Evolutionary conservation across 768 basidiomycete genomes (phyloP), one percentile per base, ranked within the genome.

Genomic region (Leccinum rimulosum): DNA sequence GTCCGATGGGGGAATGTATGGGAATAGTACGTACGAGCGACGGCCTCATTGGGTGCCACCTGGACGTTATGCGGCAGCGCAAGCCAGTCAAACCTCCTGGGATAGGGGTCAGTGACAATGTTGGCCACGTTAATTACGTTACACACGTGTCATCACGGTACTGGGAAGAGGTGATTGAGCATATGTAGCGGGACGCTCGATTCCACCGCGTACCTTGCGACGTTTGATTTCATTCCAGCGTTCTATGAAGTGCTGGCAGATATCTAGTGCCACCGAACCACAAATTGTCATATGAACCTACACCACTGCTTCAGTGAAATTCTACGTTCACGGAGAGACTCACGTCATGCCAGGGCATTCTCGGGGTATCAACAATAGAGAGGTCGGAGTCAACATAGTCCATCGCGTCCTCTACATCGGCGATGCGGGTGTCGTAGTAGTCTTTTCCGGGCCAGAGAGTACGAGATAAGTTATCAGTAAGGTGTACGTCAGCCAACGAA

Each of bases 261-360:
- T 83, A 68, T 99, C 97, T 57, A 98, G 79, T 5, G 97, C 95
- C 15, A 82, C 86, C 2, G 91, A 83, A 7, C 89, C 97, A 14
- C 80, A 76, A 25, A 95, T 74, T 4, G 91, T 93, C 87, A 92
- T 90, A 70, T 95, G 94, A 12, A 89, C 82, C 87, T 89, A 69
- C 14, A 50, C 10, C 61, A 15, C 19, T 5, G 43, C 19, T 45
- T 45, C 43, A 45, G 43, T 45, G 3, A 12, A 45, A 45, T 19
- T 14, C 25, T 5, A 33, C 36, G 17, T 28, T n/a, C n/a, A 45
- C 22, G 55, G 45, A 55, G 28, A 55, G 45, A 75, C 88, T 59
- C 56, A 92, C 93, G 75, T 98, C 95, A 68, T 98, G 95, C 95
- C 95, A 98, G 1, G 95, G 93, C 93, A 95, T 93, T 61, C 91